phyloP scores from a whole-genome alignment of 805 yeast genomes.

The Hanseniaspora vineae region DNA sequence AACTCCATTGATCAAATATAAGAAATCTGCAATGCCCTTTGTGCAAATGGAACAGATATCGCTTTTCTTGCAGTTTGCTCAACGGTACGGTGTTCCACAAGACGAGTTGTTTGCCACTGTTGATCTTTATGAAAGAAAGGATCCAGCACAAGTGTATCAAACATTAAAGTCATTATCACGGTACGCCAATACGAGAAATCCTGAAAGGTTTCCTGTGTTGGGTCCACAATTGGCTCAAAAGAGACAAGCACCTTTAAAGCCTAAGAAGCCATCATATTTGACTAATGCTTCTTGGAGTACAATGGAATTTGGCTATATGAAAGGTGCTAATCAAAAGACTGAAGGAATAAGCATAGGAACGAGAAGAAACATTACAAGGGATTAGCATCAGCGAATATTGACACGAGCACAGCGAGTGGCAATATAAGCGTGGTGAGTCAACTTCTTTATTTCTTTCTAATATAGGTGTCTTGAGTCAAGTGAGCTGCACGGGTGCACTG shows the following conservation, averaged over 20 bases:
- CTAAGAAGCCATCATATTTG: slow-evolving; percentile 35
- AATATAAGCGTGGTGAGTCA: too few species aligned
- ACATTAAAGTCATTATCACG: slow-evolving; percentile 64
- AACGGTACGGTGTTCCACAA: slow-evolving; percentile 56
- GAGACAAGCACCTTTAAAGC: slow-evolving; percentile 30
- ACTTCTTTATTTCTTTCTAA: too few species aligned
- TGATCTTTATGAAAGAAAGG: slow-evolving; percentile 60
- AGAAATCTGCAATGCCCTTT: slow-evolving; percentile 61
- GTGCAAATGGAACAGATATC: slow-evolving; percentile 75
- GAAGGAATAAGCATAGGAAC: slow-evolving; percentile 45
- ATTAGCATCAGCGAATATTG: background rate
- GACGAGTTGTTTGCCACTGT: slow-evolving; percentile 72
- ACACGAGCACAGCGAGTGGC: too few species aligned
- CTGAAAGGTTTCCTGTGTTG: slow-evolving; percentile 33
- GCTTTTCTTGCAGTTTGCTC: slow-evolving; percentile 50
- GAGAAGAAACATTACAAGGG: slow-evolving; percentile 30
- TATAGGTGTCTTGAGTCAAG: too few species aligned
- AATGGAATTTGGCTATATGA: slow-evolving; percentile 45
- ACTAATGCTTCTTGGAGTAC: slow-evolving; percentile 48
- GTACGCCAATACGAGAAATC: slow-evolving; percentile 43
- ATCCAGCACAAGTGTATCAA: slow-evolving; percentile 68
- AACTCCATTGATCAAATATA: slow-evolving; percentile 30
- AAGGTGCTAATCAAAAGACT: slow-evolving; percentile 40
- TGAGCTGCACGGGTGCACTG: too few species aligned
- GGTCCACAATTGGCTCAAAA: slow-evolving; percentile 45